Evolutionary conservation across 2,329 filamentous ascomycete species (phyloP).

Genomic region (Lachnellula hyalina): DNA sequence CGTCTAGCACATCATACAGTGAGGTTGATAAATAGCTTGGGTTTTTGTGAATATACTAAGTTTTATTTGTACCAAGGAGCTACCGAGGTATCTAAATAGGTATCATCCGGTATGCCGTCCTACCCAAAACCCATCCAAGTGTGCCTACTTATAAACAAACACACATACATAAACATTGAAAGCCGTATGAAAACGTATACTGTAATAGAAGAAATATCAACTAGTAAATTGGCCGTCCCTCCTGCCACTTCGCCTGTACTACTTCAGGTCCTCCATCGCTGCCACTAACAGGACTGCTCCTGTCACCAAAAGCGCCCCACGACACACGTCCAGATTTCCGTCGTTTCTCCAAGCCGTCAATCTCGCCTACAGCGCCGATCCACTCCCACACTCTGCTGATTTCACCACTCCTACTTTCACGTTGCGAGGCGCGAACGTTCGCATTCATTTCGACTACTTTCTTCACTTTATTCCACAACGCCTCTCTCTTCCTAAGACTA

Average conservation of each 20-base stretch:
- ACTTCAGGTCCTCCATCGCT: conserved; percentile 23
- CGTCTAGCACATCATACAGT: no score
- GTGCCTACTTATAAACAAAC: background rate
- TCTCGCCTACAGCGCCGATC: conserved; percentile 52
- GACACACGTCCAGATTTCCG: conserved; percentile 44
- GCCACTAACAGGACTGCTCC: conserved; percentile 23
- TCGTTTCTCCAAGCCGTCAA: conserved; percentile 34
- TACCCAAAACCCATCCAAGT: background rate
- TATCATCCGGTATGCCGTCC: background rate
- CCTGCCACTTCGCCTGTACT: conserved; percentile 27
- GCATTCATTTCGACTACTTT: conserved; percentile 88
- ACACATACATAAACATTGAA: background rate
- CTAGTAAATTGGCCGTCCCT: conserved; percentile 31
- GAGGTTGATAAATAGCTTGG: no score
- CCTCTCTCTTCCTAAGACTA: conserved; percentile 67
- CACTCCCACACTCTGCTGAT: conserved; percentile 65
- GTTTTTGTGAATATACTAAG: no score
- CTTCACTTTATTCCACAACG: conserved; percentile 78
- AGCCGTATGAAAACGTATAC: background rate
- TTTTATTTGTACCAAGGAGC: no score
- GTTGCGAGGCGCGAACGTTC: conserved; percentile 73
- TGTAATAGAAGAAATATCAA: conserved; percentile 2
- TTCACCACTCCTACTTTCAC: conserved; percentile 62
- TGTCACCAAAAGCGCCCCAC: conserved; percentile 26
- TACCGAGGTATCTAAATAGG: background rate